Conservation (phyloP, 2,329 filamentous ascomycete species). For the Colletotrichum incanum region DNA sequence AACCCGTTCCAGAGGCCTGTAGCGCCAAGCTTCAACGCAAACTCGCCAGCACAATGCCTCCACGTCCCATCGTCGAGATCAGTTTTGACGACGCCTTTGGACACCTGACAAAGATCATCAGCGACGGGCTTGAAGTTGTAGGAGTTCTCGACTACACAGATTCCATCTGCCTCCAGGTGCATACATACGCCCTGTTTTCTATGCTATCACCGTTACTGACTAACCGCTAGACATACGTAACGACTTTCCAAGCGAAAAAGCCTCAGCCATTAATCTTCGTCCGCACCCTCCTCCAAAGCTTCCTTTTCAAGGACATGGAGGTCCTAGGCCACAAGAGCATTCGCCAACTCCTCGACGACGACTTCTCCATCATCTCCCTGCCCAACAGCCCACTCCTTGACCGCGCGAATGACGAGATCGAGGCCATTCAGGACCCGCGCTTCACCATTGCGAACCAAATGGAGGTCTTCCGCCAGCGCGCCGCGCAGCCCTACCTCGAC, state of each 20-base stretch:
- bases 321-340: conserved; percentile 79
- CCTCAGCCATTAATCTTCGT: conserved; percentile 89
- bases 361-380: conserved; percentile 84
- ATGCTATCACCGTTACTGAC: neutral
- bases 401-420: conserved; percentile 81
- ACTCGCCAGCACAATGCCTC: conserved; percentile 93
- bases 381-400: conserved; percentile 81
- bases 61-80: conserved; percentile 87
- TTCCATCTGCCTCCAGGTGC: conserved; percentile 79
- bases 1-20: conserved; percentile 82
- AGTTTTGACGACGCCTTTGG: conserved; percentile 79
- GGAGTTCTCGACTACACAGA: conserved; percentile 78
- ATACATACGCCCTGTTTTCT: neutral
- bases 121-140: conserved; percentile 79
- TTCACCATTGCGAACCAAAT: conserved; percentile 82
- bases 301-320: conserved; percentile 81
- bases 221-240: conserved; percentile 76
- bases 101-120: conserved; percentile 79
- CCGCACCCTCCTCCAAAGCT: conserved; percentile 82
- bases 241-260: conserved; percentile 82
- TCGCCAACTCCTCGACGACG: conserved; percentile 83
- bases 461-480: conserved; percentile 76
- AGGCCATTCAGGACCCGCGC: conserved; percentile 80
- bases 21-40: conserved; percentile 92
- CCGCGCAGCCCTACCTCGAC: conserved; percentile 83